Conservation (phyloP, 2,329 filamentous ascomycete genomes). For the Remersonia thermophila region DNA sequence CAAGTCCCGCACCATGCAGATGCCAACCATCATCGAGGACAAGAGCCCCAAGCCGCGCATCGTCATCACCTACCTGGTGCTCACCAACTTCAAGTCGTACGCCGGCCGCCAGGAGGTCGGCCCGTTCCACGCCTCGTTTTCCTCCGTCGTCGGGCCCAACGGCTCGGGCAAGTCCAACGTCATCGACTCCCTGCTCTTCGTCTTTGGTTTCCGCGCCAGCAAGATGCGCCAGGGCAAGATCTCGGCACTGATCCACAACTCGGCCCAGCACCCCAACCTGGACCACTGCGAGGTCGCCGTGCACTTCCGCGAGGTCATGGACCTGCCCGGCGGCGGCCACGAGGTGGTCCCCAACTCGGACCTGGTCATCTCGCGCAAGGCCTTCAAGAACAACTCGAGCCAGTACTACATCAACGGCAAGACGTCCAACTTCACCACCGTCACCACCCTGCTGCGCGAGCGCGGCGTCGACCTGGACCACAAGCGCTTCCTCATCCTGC, state of each 20-base stretch:
- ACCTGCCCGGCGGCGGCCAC: constrained; percentile 62
- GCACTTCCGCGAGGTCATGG: constrained; percentile 90
- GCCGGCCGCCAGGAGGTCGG: constrained; percentile 90
- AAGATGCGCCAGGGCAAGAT: constrained; percentile 99
- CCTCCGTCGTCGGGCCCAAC: constrained; percentile 93
- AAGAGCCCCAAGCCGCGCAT: constrained; percentile 71
- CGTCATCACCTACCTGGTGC: constrained; percentile 81
- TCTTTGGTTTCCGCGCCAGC: constrained; percentile 97
- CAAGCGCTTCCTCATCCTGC: constrained; percentile 93
- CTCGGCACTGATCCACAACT: constrained; percentile 95
- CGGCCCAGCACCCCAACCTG: constrained; percentile 70
- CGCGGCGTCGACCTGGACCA: constrained; percentile 92
- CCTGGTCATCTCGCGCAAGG: constrained; percentile 77
- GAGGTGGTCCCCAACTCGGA: constrained; percentile 73
- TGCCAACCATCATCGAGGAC: constrained; percentile 54
- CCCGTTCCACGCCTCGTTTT: constrained; percentile 93
- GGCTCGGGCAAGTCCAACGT: constrained; percentile 98
- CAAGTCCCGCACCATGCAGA: constrained; percentile 63
- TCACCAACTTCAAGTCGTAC: constrained; percentile 99
- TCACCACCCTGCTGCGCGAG: constrained; percentile 76
- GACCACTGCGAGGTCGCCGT: constrained; percentile 93
- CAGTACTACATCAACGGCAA: constrained; percentile 94
- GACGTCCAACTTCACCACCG: constrained; percentile 81
- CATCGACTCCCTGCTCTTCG: constrained; percentile 92
- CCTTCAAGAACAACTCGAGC: constrained; percentile 96